Percentiles rank a stretch among this genome's conserved stretches.
Conservation (phyloP, 495 filamentous ascomycete species). For the Penicillium lagena region DNA sequence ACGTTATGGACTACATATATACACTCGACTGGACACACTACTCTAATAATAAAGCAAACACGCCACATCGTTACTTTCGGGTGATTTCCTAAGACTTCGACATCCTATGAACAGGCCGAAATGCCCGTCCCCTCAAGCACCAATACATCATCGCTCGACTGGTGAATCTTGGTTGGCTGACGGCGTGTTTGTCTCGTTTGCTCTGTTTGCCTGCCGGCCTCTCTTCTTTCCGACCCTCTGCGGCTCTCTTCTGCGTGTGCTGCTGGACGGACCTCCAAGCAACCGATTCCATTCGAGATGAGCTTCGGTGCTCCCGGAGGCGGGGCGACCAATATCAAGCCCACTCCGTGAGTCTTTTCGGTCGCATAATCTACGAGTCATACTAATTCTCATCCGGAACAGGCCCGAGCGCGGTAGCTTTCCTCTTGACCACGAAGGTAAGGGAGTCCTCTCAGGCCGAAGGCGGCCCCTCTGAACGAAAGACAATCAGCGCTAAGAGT, state of each 20-base stretch:
- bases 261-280: no score
- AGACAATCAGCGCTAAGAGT: background rate
- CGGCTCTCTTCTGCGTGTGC: background rate
- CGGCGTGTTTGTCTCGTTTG: constrained; percentile 30
- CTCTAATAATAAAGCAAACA: background rate
- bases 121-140: background rate
- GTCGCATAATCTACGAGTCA: no score
- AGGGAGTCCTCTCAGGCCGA: background rate
- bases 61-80: background rate
- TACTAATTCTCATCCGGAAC: background rate
- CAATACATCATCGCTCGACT: constrained; percentile 17
- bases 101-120: background rate
- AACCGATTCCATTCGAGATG: constrained; percentile 20
- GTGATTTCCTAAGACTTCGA: background rate
- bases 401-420: constrained; percentile 95
- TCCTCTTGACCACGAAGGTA: constrained; percentile 92
- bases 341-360: constrained; percentile 59
- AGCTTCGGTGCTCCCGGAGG: constrained; percentile 76
- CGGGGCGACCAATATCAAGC: constrained; percentile 61
- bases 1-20: no score
- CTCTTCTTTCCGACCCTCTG: background rate
- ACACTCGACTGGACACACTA: background rate
- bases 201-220: constrained; percentile 22
- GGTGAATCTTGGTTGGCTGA: constrained; percentile 10
- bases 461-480: background rate